These are phyloP conservation scores for Zoysia pacifica DNA, from an alignment of 176 grass and related monocot genomes.

Conservation along the genomic window DNA sequence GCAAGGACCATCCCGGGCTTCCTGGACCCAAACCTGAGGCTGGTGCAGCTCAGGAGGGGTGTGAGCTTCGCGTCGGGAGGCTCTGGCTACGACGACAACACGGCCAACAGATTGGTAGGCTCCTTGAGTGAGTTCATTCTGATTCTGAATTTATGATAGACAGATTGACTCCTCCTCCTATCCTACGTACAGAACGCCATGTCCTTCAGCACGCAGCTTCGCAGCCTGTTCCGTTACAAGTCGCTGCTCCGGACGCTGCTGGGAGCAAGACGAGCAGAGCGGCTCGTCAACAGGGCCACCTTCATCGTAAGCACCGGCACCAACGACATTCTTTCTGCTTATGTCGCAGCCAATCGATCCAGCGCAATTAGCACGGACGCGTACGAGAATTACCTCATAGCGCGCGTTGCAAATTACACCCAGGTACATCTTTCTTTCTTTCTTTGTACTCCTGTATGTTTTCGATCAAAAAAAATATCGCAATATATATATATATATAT, in stretches of 20 bases:
- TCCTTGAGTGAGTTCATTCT: no score
- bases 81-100: constrained; percentile 68
- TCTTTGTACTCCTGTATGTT: no score
- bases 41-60: constrained; percentile 45
- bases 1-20: constrained; percentile 58
- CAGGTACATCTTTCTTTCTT: constrained; percentile 34
- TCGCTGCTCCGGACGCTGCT: constrained; percentile 42
- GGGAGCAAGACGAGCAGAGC: constrained; percentile 52
- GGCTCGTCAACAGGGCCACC: constrained; percentile 54
- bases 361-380: constrained; percentile 8
- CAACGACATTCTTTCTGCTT: constrained; percentile 53
- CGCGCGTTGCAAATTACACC: constrained; percentile 50
- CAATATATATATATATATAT: no score
- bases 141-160: no score
- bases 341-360: constrained; percentile 43
- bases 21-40: constrained; percentile 46
- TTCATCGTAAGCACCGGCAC: constrained; percentile 63
- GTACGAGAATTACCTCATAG: constrained; percentile 59
- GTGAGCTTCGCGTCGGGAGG: constrained; percentile 72
- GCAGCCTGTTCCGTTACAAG: constrained; percentile 61
- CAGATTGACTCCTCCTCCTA: no score
- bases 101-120: constrained; percentile 53
- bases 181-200: constrained; percentile 40
- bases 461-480: no score
- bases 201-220: constrained; percentile 54